Base-by-base conservation (phyloP, 306 rosid species). In the Myrica gale region DNA sequence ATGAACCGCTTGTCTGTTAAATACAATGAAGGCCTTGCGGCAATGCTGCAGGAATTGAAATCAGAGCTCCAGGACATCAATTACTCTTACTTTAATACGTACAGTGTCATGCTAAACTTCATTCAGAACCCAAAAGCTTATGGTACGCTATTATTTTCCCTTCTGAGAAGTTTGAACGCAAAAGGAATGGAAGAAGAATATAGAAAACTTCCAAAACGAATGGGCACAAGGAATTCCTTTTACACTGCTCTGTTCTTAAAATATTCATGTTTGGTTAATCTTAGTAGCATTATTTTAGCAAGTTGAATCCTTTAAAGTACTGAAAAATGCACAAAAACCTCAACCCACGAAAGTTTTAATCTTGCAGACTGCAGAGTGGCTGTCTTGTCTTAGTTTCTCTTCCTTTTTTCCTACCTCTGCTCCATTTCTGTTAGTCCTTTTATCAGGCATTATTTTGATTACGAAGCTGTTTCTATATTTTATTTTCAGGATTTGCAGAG, bases 51-150 rank as follows among this genome's bases (percentile, higher is more conserved):
- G 72, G 57, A 58, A 46, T 83, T 80, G 70, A 47, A 87, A 83
- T 71, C 60, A 17, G 87, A 90, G 76, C 78, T 84, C 44, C 68
- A 76, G 4, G 78, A 73, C 69, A 53, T 87, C 6, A 60, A 68
- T 43, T 90, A 86, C 81, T 86, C 97, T 23, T 94, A 85, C 84
- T 87, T 91, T 3, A 90, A 91, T 72, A 76, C 89, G 13, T 93
- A 83, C 62, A 74, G 74, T 54, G 84, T 78, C 56, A 11, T 87
- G 74, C 62, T 52, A 50, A 85, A 87, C 60, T 74, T 88, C 66
- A 50, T 84, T 56, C 84, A 78, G 21, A 80, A 84, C 23, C 88
- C 97, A 48, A 26, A 80, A 52, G 9, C 82, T 46, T 74, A 84
- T 42, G 98, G 97, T 91, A 87, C 37, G 16, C 45, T 68, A 62